These are phyloP conservation scores for Ascochyta fabae DNA, from an alignment of 2,329 filamentous ascomycete species.

Conservation along the genomic window DNA sequence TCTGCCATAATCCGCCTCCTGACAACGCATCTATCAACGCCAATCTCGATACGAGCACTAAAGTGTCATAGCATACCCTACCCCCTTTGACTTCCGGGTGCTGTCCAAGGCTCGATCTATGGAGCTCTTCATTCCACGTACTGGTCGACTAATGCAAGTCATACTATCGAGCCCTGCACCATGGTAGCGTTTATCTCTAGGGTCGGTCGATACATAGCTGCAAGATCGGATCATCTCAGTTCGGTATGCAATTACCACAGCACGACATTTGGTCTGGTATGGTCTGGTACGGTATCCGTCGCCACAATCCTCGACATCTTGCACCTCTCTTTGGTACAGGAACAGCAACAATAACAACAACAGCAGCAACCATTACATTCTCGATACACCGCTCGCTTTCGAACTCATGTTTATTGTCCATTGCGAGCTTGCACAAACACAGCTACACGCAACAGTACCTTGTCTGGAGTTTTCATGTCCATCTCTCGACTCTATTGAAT, in stretches of 20 bases:
- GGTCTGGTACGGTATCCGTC: neutral
- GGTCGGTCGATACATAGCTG: neutral
- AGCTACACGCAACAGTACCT: no score
- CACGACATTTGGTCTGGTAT: neutral
- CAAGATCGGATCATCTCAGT: neutral
- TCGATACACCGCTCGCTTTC: no score
- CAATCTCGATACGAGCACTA: neutral
- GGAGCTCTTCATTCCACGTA: neutral
- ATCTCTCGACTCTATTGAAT: neutral
- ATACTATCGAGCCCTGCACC: slow-evolving; percentile 2
- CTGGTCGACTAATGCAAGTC: slow-evolving; percentile 4
- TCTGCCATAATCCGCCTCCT: neutral
- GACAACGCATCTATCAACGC: neutral
- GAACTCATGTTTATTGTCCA: no score
- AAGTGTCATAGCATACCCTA: neutral
- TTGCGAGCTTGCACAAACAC: no score
- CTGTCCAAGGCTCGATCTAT: neutral
- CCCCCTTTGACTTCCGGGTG: neutral
- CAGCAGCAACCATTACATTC: no score
- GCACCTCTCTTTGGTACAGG: no score
- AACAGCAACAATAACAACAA: no score
- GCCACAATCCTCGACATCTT: neutral
- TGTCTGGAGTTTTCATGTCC: neutral
- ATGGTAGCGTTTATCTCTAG: neutral
- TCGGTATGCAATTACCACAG: neutral